These are phyloP conservation scores for Chlorociboria aeruginascens DNA, from an alignment of 495 filamentous ascomycete genomes.

Conservation along the genomic window DNA sequence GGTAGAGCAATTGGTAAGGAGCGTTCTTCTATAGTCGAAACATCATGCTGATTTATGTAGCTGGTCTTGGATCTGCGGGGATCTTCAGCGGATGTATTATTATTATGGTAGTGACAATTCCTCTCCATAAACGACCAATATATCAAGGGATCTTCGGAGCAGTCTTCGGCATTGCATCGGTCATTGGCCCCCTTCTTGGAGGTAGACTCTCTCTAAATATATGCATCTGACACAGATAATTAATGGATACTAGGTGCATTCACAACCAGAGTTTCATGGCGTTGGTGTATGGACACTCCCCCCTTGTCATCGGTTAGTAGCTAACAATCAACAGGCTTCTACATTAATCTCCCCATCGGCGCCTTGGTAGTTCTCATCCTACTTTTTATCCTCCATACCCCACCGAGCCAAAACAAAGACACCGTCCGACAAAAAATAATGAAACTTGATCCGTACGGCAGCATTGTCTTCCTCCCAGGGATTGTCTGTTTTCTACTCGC, in stretches of 20 bases:
- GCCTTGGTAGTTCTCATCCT: slow-evolving; percentile 31
- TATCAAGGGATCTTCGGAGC: slow-evolving; percentile 36
- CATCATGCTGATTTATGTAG: slow-evolving; percentile 12
- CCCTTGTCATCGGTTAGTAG: slow-evolving; percentile 45
- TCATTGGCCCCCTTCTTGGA: slow-evolving; percentile 43
- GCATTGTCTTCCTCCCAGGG: slow-evolving; percentile 24
- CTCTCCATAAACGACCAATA: slow-evolving; percentile 32
- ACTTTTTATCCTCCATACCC: slow-evolving; percentile 35
- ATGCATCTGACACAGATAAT: background rate
- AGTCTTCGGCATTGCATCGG: slow-evolving; percentile 21
- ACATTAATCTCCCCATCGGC: slow-evolving; percentile 54
- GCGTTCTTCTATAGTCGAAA: slow-evolving; percentile 22
- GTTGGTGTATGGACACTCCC: slow-evolving; percentile 33
- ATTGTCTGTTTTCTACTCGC: slow-evolving; percentile 30
- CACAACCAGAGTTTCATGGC: slow-evolving; percentile 47
- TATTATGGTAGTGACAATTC: slow-evolving; percentile 32
- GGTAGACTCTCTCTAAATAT: background rate
- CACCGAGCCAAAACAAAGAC: slow-evolving; percentile 21
- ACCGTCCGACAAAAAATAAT: slow-evolving; percentile 12
- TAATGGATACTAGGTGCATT: slow-evolving; percentile 35
- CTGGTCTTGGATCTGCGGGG: slow-evolving; percentile 39
- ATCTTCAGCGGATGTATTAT: slow-evolving; percentile 30
- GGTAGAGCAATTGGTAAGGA: slow-evolving; percentile 37
- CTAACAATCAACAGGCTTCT: slow-evolving; percentile 26
- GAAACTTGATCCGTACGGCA: slow-evolving; percentile 37